Evolutionary conservation across 2,329 filamentous ascomycete genomes (phyloP).

Genomic region (Alternaria consortialis): DNA sequence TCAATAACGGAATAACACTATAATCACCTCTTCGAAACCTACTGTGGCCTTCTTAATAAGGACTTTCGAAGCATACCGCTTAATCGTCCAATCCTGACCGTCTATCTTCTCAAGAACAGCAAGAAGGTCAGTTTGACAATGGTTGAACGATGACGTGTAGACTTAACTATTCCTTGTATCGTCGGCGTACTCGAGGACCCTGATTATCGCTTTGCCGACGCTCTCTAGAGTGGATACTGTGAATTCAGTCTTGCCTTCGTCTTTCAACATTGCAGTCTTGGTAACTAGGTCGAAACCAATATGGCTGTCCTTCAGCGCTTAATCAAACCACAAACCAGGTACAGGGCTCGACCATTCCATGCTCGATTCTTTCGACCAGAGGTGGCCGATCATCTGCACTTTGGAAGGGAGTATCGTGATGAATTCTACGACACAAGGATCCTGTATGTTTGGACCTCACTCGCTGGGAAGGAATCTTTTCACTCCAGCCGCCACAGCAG

Average conservation of each 20-base stretch:
- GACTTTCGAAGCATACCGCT: not conserved
- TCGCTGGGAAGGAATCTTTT: not conserved
- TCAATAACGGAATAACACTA: not conserved
- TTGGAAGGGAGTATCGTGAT: not conserved
- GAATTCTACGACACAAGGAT: not conserved
- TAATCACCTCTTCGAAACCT: not conserved
- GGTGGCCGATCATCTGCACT: not conserved
- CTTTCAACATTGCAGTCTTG: not conserved
- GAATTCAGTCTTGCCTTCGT: not conserved
- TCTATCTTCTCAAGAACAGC: not conserved
- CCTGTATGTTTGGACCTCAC: slow-evolving; percentile 18
- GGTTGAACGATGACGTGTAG: not conserved
- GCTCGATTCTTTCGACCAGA: not conserved
- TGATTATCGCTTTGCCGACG: not conserved
- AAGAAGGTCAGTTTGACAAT: not conserved
- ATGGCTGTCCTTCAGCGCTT: not conserved
- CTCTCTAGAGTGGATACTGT: not conserved
- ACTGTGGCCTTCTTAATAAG: not conserved
- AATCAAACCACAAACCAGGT: not conserved
- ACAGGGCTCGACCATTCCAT: not conserved
- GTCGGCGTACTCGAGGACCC: not conserved
- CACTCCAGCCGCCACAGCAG: not conserved
- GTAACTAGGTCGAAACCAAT: not conserved
- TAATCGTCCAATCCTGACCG: not conserved
- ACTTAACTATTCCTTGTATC: not conserved